A percentile compares a stretch with the other conserved stretches of the same genome.
phyloP scores from a whole-genome alignment of 805 yeast species.

The Candida sonorensis region DNA sequence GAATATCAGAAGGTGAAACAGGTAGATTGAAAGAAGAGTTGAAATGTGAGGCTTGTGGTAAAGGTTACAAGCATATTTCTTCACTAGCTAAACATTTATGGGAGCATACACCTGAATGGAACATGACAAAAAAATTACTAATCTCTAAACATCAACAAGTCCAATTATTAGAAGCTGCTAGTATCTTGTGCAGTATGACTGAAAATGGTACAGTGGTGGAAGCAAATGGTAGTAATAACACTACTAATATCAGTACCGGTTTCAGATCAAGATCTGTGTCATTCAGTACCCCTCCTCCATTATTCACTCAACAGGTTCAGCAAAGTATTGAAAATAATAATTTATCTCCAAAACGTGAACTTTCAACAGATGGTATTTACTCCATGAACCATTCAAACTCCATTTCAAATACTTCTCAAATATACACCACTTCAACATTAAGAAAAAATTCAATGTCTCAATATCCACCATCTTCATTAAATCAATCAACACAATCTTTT shows the following conservation, averaged over 20 bases:
- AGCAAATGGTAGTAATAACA: too few relatives aligned
- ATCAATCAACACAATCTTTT: too few relatives aligned
- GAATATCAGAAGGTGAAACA: slow-evolving; percentile 81
- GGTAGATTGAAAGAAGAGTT: slow-evolving; percentile 80
- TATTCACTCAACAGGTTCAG: slow-evolving; percentile 9
- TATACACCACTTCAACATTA: slow-evolving; percentile 12
- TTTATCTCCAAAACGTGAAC: slow-evolving; percentile 2
- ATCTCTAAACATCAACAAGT: slow-evolving; percentile 89
- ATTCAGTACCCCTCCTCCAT: slow-evolving; percentile 12
- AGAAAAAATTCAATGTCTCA: slow-evolving; percentile 39
- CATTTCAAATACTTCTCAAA: slow-evolving; percentile 2
- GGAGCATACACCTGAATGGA: slow-evolving; percentile 97
- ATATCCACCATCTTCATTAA: slow-evolving; percentile 32
- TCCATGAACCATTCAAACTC: too few relatives aligned
- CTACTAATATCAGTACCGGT: too few relatives aligned
- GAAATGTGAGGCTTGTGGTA: slow-evolving; percentile 87
- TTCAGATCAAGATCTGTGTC: slow-evolving; percentile 14
- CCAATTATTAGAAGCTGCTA: slow-evolving; percentile 71
- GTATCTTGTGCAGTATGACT: slow-evolving; percentile 70
- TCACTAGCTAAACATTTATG: slow-evolving; percentile 84
- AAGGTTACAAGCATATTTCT: slow-evolving; percentile 83
- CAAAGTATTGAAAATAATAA: slow-evolving; percentile 3
- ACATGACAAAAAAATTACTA: slow-evolving; percentile 69
- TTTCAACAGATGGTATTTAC: too few relatives aligned
- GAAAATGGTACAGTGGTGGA: slow-evolving; percentile 26